Conservation (phyloP, 345 rosid genomes). For the Lepidium didymum region DNA sequence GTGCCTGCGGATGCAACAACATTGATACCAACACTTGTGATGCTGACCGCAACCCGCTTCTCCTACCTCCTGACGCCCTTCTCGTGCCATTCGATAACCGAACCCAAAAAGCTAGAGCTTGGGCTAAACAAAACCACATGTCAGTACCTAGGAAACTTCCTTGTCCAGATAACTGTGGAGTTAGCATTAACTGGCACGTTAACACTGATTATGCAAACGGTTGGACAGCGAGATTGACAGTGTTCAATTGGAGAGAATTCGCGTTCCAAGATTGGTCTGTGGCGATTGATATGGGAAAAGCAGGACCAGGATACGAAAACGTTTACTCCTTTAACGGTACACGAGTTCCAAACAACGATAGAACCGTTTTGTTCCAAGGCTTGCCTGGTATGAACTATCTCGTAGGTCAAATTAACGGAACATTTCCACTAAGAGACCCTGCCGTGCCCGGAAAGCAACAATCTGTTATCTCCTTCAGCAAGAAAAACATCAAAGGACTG, state of each 20-base stretch:
- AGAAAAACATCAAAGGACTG: constrained; percentile 40
- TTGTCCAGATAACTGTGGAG: constrained; percentile 93
- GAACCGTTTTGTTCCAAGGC: constrained; percentile 69
- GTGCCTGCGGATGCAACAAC: constrained; percentile 81
- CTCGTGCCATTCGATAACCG: constrained; percentile 73
- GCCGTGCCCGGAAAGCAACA: constrained; percentile 86
- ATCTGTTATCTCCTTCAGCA: constrained; percentile 69
- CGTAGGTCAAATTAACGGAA: constrained; percentile 54
- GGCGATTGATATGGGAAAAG: constrained; percentile 55
- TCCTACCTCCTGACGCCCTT: constrained; percentile 71
- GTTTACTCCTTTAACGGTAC: constrained; percentile 86
- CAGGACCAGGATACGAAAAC: constrained; percentile 54
- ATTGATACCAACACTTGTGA: constrained; percentile 42
- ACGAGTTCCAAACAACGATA: constrained; percentile 33
- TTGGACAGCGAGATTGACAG: constrained; percentile 78
- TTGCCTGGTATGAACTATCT: constrained; percentile 60
- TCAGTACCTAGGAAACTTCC: constrained; percentile 56
- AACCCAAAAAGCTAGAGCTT: constrained; percentile 61
- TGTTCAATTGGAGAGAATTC: constrained; percentile 68
- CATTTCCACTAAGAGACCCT: constrained; percentile 35
- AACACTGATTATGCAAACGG: constrained; percentile 59
- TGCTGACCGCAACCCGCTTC: constrained; percentile 41
- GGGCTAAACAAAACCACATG: constrained; percentile 54
- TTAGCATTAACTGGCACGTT: constrained; percentile 87
- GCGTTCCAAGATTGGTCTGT: constrained; percentile 71